These are phyloP conservation scores for Dendrobium chrysotoxum DNA, from an alignment of 106 monocot species.

Conservation along the genomic window DNA sequence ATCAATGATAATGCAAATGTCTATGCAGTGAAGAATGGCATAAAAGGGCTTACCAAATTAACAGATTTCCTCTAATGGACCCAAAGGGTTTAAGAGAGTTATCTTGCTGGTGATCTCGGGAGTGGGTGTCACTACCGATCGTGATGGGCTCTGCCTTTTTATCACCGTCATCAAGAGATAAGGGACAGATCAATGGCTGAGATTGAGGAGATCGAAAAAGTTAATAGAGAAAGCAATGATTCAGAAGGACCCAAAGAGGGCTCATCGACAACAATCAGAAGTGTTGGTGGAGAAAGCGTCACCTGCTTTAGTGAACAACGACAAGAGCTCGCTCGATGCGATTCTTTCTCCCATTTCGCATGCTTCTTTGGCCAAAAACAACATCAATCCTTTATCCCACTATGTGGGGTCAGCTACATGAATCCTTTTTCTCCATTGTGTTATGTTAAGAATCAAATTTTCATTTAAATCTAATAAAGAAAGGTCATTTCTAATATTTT, in stretches of 20 bases:
- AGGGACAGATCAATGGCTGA: conserved; percentile 55
- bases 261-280: conserved; percentile 69
- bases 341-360: too few relatives aligned
- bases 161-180: conserved; percentile 13
- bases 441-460: too few relatives aligned
- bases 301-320: too few relatives aligned
- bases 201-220: conserved; percentile 64
- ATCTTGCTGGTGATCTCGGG: conserved; percentile 71
- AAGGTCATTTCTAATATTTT: too few relatives aligned
- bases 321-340: too few relatives aligned
- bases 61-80: conserved; percentile 54
- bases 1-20: conserved; percentile 82
- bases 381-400: too few relatives aligned
- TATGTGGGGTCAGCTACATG: too few relatives aligned
- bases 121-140: conserved; percentile 61
- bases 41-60: conserved; percentile 53
- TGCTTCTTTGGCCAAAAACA: too few relatives aligned
- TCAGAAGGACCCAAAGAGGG: conserved; percentile 34
- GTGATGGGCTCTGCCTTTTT: conserved; percentile 14
- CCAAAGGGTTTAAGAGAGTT: conserved; percentile 74
- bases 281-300: too few relatives aligned
- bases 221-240: conserved; percentile 76
- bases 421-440: too few relatives aligned
- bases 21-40: conserved; percentile 85
- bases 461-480: too few relatives aligned